Conservation (phyloP, 2,329 filamentous ascomycete genomes). For the Periglandula ipomoeae region DNA sequence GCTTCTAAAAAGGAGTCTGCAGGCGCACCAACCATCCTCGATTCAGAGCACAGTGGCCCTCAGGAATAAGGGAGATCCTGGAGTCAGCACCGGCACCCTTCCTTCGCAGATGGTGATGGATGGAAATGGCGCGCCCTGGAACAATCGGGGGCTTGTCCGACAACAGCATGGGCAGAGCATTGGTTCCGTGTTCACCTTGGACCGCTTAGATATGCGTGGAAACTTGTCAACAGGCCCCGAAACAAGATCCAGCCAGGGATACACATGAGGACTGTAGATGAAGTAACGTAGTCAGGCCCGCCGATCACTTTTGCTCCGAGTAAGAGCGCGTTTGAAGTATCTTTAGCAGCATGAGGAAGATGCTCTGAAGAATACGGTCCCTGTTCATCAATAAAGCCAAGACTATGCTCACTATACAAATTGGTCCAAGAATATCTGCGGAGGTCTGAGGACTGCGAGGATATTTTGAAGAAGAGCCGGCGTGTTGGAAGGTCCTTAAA, state of each 20-base stretch:
- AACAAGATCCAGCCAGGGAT: background rate
- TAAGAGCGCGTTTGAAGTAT: constrained; percentile 3
- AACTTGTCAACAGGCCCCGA: too few relatives aligned
- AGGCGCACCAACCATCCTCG: background rate
- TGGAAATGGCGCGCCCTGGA: too few relatives aligned
- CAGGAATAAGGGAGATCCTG: background rate
- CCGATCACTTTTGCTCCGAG: background rate
- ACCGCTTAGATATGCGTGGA: background rate
- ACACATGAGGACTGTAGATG: background rate
- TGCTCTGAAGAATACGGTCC: background rate
- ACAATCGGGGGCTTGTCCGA: too few relatives aligned
- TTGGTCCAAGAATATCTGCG: too few relatives aligned
- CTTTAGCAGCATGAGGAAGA: background rate
- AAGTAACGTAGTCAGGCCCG: background rate
- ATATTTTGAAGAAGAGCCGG: too few relatives aligned
- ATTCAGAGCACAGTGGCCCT: background rate
- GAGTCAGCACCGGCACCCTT: background rate
- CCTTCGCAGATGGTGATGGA: background rate
- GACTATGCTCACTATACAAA: too few relatives aligned
- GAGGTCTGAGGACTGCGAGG: too few relatives aligned
- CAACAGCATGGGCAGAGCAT: background rate
- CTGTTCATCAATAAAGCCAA: background rate
- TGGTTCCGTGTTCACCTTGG: background rate
- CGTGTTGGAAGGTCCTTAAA: too few relatives aligned
- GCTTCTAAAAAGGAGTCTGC: background rate